These are phyloP conservation scores for Solanum dulcamara DNA, from an alignment of 257 asterid species.

Conservation along the genomic window DNA sequence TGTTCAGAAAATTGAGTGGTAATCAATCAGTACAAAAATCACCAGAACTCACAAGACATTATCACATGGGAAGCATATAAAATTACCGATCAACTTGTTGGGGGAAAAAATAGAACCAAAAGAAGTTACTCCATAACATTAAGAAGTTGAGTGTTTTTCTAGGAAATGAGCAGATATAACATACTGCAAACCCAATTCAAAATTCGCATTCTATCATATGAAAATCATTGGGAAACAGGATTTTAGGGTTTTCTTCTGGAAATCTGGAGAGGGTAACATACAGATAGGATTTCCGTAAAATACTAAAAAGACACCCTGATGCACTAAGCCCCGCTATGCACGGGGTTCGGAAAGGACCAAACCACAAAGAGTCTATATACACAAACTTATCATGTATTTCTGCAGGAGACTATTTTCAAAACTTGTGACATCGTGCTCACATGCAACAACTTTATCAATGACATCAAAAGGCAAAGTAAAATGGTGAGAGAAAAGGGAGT, in stretches of 20 bases:
- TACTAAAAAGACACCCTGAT: background rate
- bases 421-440: background rate
- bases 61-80: background rate
- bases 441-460: background rate
- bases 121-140: background rate
- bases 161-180: background rate
- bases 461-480: background rate
- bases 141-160: background rate
- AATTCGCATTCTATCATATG: background rate
- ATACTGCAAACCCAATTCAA: background rate
- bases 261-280: background rate
- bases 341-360: background rate
- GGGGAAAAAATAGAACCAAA: background rate
- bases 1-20: background rate
- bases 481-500: background rate
- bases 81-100: background rate
- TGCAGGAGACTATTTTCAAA: background rate
- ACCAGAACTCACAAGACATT: background rate
- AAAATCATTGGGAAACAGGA: background rate
- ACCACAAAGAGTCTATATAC: background rate
- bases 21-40: background rate
- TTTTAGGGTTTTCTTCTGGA: background rate
- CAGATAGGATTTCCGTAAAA: background rate
- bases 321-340: background rate
- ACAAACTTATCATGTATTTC: background rate